Base-by-base conservation (phyloP, 768 basidiomycete species). In the Rhodotorula graminis region DNA sequence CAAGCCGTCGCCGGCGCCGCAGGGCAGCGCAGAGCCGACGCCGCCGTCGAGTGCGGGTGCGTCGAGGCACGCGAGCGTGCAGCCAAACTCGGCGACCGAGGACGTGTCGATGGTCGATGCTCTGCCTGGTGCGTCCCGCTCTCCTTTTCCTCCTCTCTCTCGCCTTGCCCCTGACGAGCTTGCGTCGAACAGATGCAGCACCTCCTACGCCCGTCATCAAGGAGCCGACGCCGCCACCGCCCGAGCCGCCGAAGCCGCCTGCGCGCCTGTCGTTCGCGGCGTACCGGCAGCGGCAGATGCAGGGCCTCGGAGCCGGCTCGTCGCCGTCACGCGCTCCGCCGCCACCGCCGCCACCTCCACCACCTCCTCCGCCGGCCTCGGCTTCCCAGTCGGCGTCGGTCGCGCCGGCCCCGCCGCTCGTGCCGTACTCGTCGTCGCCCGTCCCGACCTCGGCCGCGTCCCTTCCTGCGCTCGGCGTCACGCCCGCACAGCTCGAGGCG, bases 181-280 rank as follows among this genome's bases (percentile, higher is more conserved):
- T 37, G 37, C 40, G 25, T 10, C 61, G 3, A 25, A 12, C n/a
- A 16, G 53, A 14, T 25, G 14, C 27, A 11, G 7, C 11, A 3
- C 27, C 53, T 2, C 53, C 11, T 6, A 2, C 53, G 16, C 14
- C 2, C 11, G 10, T 29, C 1, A 44, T 46, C 3, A 57, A 60
- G 37, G 64, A 64, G 6, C 65, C 65, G 1, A 67, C 56, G 2
- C 67, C 64, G 16, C 70, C 70, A 1, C 40, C 65, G 11, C 42
- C 67, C 12, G 69, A 71, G 49, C 67, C 73, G 37, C 61, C 71
- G 3, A 71, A 70, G 37, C 71, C 73, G 2, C 37, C 66, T 1
- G 61, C 60, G 44, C 60, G 71, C 16, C 58, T 76, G 3, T 72
- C 74, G 0, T 67, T 76, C 62, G 74, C 74, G 18, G 74, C 68